A percentile compares a stretch with the other conserved stretches of the same genome.
These are phyloP conservation scores for Cutaneotrichosporon cavernicola DNA, from an alignment of 1,284 basidiomycete species.

Conservation along the genomic window DNA sequence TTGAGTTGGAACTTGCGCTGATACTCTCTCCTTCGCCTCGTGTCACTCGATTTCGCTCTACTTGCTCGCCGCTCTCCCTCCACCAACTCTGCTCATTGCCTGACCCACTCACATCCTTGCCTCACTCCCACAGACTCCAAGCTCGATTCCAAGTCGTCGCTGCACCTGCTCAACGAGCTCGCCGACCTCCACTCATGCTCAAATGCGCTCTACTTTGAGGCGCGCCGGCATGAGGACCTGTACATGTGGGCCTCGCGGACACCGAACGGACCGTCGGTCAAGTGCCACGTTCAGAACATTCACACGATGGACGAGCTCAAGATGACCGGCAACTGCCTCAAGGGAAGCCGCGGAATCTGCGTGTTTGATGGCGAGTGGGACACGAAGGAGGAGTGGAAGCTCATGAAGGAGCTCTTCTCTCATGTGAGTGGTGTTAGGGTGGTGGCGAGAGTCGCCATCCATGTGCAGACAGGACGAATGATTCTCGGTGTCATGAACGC, in stretches of 20 bases:
- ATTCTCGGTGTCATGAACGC: too few species aligned
- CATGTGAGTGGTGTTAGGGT: constrained; percentile 64
- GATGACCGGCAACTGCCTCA: constrained; percentile 98
- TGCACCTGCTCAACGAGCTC: constrained; percentile 91
- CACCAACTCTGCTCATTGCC: background rate
- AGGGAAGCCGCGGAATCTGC: constrained; percentile 87
- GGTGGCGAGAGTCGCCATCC: background rate
- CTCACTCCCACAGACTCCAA: constrained; percentile 70
- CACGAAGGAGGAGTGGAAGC: constrained; percentile 73
- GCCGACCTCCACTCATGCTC: constrained; percentile 98
- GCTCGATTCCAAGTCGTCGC: constrained; percentile 93
- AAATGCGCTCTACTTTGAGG: constrained; percentile 97
- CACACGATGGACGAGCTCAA: constrained; percentile 99
- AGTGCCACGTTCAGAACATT: constrained; percentile 96
- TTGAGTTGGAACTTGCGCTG: background rate
- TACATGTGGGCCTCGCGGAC: constrained; percentile 97
- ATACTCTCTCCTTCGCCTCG: background rate
- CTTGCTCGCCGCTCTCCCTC: constrained; percentile 1
- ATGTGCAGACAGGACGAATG: background rate
- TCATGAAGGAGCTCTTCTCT: constrained; percentile 94
- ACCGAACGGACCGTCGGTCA: constrained; percentile 95
- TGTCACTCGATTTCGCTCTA: background rate
- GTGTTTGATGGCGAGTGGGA: constrained; percentile 94
- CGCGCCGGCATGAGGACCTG: constrained; percentile 89
- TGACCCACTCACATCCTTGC: background rate